These are phyloP conservation scores for Acrodontium crateriforme DNA, from an alignment of 2,329 filamentous ascomycete genomes.

Conservation along the genomic window DNA sequence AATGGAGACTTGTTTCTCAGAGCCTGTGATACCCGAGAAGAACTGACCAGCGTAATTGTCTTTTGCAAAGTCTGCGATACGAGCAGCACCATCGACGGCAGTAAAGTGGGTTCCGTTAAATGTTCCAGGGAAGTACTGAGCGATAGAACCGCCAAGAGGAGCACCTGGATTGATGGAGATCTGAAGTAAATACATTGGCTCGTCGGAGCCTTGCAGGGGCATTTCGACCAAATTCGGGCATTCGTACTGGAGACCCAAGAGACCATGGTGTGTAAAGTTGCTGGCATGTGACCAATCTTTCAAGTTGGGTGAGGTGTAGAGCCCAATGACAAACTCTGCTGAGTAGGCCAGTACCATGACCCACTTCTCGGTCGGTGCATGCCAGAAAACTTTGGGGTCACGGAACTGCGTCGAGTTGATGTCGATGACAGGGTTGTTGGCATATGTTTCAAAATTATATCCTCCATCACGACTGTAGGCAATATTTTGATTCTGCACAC, in stretches of 20 bases:
- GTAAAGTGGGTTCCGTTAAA: slow-evolving; percentile 53
- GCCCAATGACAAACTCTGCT: slow-evolving; percentile 41
- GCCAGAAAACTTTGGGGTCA: slow-evolving; percentile 52
- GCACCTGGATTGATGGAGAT: slow-evolving; percentile 46
- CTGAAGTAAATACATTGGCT: slow-evolving; percentile 31
- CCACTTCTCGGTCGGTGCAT: slow-evolving; percentile 38
- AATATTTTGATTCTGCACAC: slow-evolving; percentile 42
- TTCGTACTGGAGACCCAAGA: slow-evolving; percentile 46
- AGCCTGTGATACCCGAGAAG: slow-evolving; percentile 34
- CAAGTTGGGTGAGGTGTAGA: slow-evolving; percentile 47
- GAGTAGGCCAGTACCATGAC: slow-evolving; percentile 44
- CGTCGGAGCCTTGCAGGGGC: slow-evolving; percentile 31
- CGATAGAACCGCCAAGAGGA: slow-evolving; percentile 41
- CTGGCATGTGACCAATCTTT: slow-evolving; percentile 44
- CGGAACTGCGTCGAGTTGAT: slow-evolving; percentile 45
- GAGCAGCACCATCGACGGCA: slow-evolving; percentile 26
- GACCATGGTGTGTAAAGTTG: slow-evolving; percentile 42
- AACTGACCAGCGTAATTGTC: slow-evolving; percentile 46
- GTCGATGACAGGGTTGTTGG: slow-evolving; percentile 45
- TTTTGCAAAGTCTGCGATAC: slow-evolving; percentile 20
- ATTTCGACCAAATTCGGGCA: slow-evolving; percentile 49
- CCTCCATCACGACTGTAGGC: slow-evolving; percentile 50
- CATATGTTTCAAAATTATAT: slow-evolving; percentile 47
- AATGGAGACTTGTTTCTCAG: slow-evolving; percentile 32
- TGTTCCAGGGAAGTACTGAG: slow-evolving; percentile 42